These are phyloP conservation scores for Albatrellus sp. DNA, from an alignment of 1,284 basidiomycete species.

Conservation along the genomic window DNA sequence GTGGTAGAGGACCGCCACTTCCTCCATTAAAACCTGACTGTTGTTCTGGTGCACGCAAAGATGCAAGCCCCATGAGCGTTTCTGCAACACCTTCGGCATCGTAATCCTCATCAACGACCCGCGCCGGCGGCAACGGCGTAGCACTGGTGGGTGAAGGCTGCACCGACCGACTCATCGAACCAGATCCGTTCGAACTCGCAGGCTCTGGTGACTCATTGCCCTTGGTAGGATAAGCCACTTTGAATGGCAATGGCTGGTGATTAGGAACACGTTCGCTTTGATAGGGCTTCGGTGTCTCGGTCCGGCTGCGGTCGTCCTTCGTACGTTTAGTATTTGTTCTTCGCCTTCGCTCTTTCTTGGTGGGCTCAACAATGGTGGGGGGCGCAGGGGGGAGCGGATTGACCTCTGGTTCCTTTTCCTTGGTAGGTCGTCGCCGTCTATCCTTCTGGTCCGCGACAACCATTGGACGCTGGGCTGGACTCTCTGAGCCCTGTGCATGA, in stretches of 20 bases:
- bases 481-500: slow-evolving; percentile 25
- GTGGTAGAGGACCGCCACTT: slow-evolving; percentile 10
- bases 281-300: slow-evolving; percentile 19
- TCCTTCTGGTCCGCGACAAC: slow-evolving; percentile 13
- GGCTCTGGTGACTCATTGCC: slow-evolving; percentile 39
- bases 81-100: slow-evolving; percentile 68
- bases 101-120: slow-evolving; percentile 72
- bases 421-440: slow-evolving; percentile 17
- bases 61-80: slow-evolving; percentile 49
- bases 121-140: slow-evolving; percentile 42
- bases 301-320: slow-evolving; percentile 22
- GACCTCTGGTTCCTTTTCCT: slow-evolving; percentile 28
- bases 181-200: slow-evolving; percentile 46
- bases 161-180: slow-evolving; percentile 34
- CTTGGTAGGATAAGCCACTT: slow-evolving; percentile 23
- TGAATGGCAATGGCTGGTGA: slow-evolving; percentile 21
- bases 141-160: slow-evolving; percentile 59
- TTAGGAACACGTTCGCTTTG: slow-evolving; percentile 11
- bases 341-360: slow-evolving; percentile 32
- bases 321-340: slow-evolving; percentile 23
- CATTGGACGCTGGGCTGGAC: slow-evolving; percentile 22
- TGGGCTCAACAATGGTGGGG: slow-evolving; percentile 14
- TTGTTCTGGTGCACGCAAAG: slow-evolving; percentile 20
- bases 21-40: slow-evolving; percentile 31
- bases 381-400: slow-evolving; percentile 9